Conservation (phyloP, 2,329 filamentous ascomycete species). For the Fusarium hainanense region DNA sequence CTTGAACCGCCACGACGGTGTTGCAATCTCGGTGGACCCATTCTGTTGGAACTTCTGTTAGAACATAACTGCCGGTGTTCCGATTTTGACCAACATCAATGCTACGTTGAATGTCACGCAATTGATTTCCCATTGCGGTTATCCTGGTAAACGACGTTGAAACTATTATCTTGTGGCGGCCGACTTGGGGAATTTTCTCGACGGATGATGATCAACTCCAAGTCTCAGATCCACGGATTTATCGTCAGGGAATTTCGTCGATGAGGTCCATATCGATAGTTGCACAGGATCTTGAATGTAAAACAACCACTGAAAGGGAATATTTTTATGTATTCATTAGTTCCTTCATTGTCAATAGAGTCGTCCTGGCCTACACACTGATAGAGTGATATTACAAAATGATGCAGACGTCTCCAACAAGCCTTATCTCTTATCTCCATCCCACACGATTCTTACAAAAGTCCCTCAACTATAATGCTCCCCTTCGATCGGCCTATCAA, state of each 20-base stretch:
- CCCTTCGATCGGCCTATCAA: constrained; percentile 28
- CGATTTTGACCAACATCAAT: background rate
- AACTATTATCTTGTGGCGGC: background rate
- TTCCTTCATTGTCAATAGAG: background rate
- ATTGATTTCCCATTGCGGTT: background rate
- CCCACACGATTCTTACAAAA: background rate
- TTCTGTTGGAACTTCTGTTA: constrained; percentile 15
- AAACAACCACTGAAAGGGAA: background rate
- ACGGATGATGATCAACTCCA: background rate
- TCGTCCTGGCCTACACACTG: background rate
- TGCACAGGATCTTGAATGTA: background rate
- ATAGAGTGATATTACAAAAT: background rate
- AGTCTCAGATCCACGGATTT: background rate
- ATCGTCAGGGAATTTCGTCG: background rate
- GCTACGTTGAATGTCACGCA: background rate
- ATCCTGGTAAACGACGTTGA: rapidly evolving
- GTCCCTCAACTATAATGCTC: constrained; percentile 21
- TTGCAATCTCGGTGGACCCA: background rate
- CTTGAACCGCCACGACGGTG: background rate
- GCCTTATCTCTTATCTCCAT: background rate
- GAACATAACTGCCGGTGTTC: constrained; percentile 3
- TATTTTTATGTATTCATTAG: background rate
- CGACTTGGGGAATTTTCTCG: background rate
- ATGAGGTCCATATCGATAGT: rapidly evolving
- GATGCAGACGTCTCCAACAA: background rate